phyloP scores from a whole-genome alignment of 2,329 filamentous ascomycete species.

The Lasiodiplodia citricola region DNA sequence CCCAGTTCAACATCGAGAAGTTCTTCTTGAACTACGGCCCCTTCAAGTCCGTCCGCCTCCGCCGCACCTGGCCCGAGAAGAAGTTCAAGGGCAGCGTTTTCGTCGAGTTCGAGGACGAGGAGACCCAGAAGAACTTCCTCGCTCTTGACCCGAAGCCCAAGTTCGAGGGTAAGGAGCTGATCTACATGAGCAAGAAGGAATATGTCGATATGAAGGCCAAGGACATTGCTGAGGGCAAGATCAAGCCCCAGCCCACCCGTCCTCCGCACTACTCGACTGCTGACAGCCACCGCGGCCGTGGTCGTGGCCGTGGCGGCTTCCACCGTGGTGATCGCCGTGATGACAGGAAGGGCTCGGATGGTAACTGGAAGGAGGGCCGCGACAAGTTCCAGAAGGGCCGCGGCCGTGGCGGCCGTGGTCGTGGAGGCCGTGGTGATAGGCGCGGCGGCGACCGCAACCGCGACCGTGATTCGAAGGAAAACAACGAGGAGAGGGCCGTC shows the following conservation, averaged over 20 bases:
- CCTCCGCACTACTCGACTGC: slow-evolving; percentile 28
- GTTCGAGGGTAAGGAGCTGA: slow-evolving; percentile 80
- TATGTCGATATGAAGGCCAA: slow-evolving; percentile 67
- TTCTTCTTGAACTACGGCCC: slow-evolving; percentile 85
- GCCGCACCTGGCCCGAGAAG: slow-evolving; percentile 70
- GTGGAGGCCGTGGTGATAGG: slow-evolving; percentile 28
- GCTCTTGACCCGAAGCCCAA: slow-evolving; percentile 78
- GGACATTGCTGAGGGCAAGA: slow-evolving; percentile 50
- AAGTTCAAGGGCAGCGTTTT: slow-evolving; percentile 97
- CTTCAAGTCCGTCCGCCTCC: slow-evolving; percentile 82
- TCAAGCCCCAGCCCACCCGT: slow-evolving; percentile 36
- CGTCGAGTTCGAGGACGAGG: slow-evolving; percentile 84
- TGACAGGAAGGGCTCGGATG: slow-evolving; percentile 31
- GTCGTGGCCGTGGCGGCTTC: slow-evolving; percentile 37
- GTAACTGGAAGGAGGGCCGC: slow-evolving; percentile 34
- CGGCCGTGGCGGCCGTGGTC: slow-evolving; percentile 26
- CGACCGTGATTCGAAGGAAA: slow-evolving; percentile 18
- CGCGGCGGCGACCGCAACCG: slow-evolving; percentile 31
- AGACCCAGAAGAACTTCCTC: slow-evolving; percentile 80
- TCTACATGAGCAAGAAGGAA: slow-evolving; percentile 84
- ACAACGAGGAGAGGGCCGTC: slow-evolving; percentile 22
- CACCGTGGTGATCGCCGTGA: slow-evolving; percentile 28
- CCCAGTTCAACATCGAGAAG: slow-evolving; percentile 91
- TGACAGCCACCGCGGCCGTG: slow-evolving; percentile 34
- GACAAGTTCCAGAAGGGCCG: slow-evolving; percentile 40